Percentiles rank a stretch among this genome's conserved stretches.
Conservation (phyloP, 352 stramenopile species). For the Saprolegnia parasitica region DNA sequence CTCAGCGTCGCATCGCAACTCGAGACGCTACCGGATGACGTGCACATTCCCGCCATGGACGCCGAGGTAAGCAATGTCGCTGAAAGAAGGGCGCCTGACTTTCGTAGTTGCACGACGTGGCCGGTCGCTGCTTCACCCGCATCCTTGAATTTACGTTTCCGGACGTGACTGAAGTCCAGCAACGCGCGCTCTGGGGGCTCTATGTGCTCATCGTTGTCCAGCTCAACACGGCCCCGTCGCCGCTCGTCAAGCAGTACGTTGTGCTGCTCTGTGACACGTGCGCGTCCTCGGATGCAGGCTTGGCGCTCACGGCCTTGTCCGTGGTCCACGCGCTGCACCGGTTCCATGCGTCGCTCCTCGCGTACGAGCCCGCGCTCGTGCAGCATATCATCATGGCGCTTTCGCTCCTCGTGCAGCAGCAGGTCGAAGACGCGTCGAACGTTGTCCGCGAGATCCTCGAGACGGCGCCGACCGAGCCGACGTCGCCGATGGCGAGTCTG, state of each 20-base stretch:
- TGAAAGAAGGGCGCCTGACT: conserved; percentile 40
- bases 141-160: conserved; percentile 69
- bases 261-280: conserved; percentile 77
- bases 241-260: conserved; percentile 65
- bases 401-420: conserved; percentile 77
- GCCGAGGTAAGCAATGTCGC: conserved; percentile 7
- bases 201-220: conserved; percentile 76
- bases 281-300: conserved; percentile 61
- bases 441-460: conserved; percentile 80
- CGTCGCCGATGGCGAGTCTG: neutral
- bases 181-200: conserved; percentile 70
- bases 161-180: conserved; percentile 74
- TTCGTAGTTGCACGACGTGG: conserved; percentile 67
- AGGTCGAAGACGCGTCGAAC: conserved; percentile 84
- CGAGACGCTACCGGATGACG: conserved; percentile 20
- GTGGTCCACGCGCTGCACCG: conserved; percentile 77
- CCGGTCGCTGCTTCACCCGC: conserved; percentile 66
- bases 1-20: conserved; percentile 54
- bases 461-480: conserved; percentile 24
- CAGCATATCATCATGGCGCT: conserved; percentile 86
- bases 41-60: conserved; percentile 57
- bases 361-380: conserved; percentile 57
- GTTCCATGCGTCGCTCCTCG: conserved; percentile 65
- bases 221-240: conserved; percentile 43
- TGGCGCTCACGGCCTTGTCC: conserved; percentile 70